These are phyloP conservation scores for Pichia scutulata DNA, from an alignment of 805 yeast species.

Conservation along the genomic window DNA sequence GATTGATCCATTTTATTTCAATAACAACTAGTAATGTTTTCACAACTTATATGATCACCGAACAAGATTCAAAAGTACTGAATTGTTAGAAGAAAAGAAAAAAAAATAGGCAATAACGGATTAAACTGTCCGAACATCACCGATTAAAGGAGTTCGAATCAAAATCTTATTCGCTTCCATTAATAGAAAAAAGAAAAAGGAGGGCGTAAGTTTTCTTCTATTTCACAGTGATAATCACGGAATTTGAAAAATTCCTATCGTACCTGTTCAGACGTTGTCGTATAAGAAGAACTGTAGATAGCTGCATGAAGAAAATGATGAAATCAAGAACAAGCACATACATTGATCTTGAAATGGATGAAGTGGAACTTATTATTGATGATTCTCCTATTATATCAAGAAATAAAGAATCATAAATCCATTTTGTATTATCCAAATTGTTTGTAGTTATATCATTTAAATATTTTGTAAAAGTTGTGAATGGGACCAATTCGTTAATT, in stretches of 20 bases:
- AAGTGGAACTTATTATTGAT: not conserved
- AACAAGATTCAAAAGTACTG: not conserved
- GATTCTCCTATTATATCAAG: slow-evolving; percentile 25
- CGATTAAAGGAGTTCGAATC: not conserved
- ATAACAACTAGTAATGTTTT: not conserved
- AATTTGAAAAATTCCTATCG: not conserved
- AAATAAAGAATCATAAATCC: slow-evolving; percentile 16
- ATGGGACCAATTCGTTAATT: not conserved
- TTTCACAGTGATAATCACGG: not conserved
- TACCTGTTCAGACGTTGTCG: not conserved
- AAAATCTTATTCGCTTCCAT: not conserved
- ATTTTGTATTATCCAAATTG: slow-evolving; percentile 6
- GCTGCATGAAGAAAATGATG: slow-evolving; percentile 5
- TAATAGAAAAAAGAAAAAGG: not conserved
- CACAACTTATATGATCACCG: not conserved
- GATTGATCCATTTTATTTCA: not conserved
- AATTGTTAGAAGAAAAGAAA: not conserved
- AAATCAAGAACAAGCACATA: slow-evolving; percentile 18
- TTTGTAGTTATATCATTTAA: not conserved
- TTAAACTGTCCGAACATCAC: not conserved
- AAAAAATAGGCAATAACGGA: not conserved
- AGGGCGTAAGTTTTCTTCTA: not conserved
- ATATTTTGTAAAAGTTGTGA: not conserved
- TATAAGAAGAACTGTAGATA: not conserved
- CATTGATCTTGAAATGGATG: not conserved